Base-by-base conservation (phyloP, 495 filamentous ascomycete species). In the Terfezia boudieri region DNA sequence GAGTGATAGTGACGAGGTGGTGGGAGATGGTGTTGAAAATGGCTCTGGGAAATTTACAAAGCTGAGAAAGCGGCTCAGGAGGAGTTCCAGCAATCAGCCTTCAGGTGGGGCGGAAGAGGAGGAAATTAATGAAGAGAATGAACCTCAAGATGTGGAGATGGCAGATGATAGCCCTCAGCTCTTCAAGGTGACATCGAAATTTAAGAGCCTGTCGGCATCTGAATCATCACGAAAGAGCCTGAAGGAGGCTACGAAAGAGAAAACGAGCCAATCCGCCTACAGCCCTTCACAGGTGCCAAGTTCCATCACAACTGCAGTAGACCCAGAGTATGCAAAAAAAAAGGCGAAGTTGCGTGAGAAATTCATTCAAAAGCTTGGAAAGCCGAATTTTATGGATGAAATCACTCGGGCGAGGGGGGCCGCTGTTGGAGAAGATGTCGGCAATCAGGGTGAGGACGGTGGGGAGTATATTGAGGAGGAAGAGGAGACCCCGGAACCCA, bases 351-450 rank as follows among this genome's bases (percentile, higher is more conserved):
- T 94, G 17, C 90, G 94, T 63, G 72, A 80, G 58, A 82, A 83
- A 57, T 98, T 95, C 60, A 80, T 95, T 16, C 83, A 84, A 70
- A 92, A 84, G 62, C 75, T 98, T 4, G 88, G 90, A 4, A 77
- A 78, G 32, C 77, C 86, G 8, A 87, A 92, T 59, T 86, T 84
- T 58, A 71, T 62, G 9, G 11, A 49, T 55, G 48, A 66, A 53
- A 4, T 46, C 6, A 32, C 26, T 4, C 26, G 7, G 26, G 8
- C 41, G 4, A 46, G 41, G 41, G 17, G 41, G 4, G 3, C 2
- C 6, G 17, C 12, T 14, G 41, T 46, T 14, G 26, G 26, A 32
- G 26, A 32, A 7, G 12, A 1, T 46, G 41, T 2, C 17, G 41
- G 41, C 14, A 9, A 46, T 46, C 4, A 20, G 8, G 41, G 41